These are phyloP conservation scores for Opeltia flavorubescens DNA, from an alignment of 495 filamentous ascomycete species.

Conservation along the genomic window DNA sequence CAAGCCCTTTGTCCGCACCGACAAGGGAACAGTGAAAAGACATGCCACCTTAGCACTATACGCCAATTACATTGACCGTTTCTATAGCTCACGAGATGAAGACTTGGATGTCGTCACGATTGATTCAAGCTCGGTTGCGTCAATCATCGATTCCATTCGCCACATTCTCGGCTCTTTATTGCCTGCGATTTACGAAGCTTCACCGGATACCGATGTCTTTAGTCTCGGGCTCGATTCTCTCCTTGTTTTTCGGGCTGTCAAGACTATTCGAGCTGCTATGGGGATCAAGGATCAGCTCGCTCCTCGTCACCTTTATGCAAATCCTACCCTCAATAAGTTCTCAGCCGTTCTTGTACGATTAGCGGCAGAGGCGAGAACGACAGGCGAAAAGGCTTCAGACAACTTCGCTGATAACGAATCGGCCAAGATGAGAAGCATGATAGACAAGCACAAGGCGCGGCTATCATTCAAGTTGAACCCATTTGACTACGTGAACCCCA, in stretches of 20 bases:
- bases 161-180: slow-evolving; percentile 11
- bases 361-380: slow-evolving; percentile 2
- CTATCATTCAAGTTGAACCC: slow-evolving; percentile 18
- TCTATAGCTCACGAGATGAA: slow-evolving; percentile 14
- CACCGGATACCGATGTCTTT: slow-evolving; percentile 18
- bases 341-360: slow-evolving; percentile 11
- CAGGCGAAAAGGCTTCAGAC: neutral
- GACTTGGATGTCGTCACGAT: slow-evolving; percentile 2
- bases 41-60: slow-evolving; percentile 21
- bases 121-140: slow-evolving; percentile 12
- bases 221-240: slow-evolving; percentile 20
- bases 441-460: slow-evolving; percentile 12
- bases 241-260: slow-evolving; percentile 16
- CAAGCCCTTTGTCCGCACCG: slow-evolving; percentile 18
- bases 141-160: slow-evolving; percentile 6
- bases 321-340: slow-evolving; percentile 17
- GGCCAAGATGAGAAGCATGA: slow-evolving; percentile 7
- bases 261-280: slow-evolving; percentile 14
- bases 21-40: slow-evolving; percentile 21
- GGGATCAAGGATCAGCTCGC: slow-evolving; percentile 15
- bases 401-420: neutral
- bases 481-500: slow-evolving; percentile 18
- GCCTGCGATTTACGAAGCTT: slow-evolving; percentile 11
- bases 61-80: slow-evolving; percentile 23
- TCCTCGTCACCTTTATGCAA: slow-evolving; percentile 19